A percentile compares a stretch with the other conserved stretches of the same genome.
These are phyloP conservation scores for Stemphylium lycopersici DNA, from an alignment of 2,329 filamentous ascomycete species.

Conservation along the genomic window DNA sequence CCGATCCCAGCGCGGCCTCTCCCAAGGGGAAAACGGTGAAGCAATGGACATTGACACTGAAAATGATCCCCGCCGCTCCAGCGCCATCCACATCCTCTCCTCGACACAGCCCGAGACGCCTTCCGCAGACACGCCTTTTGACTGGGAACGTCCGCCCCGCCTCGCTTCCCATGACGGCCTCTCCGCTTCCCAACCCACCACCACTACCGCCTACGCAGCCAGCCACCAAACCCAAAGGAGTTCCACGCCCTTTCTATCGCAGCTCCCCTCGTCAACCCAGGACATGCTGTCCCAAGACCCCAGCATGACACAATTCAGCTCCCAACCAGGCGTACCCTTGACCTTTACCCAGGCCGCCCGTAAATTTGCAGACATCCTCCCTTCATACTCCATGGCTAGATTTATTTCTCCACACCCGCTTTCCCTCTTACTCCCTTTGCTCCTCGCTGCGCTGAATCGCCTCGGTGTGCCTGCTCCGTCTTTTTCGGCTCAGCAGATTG, in stretches of 20 bases:
- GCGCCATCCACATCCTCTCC: slow-evolving; percentile 61
- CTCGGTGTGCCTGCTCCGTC: slow-evolving; percentile 77
- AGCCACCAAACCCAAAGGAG: slow-evolving; percentile 14
- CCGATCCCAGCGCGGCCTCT: slow-evolving; percentile 54
- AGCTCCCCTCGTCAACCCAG: slow-evolving; percentile 46
- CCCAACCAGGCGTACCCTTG: slow-evolving; percentile 77
- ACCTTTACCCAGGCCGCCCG: slow-evolving; percentile 88
- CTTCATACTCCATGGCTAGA: slow-evolving; percentile 82
- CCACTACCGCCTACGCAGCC: slow-evolving; percentile 28
- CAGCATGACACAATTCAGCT: slow-evolving; percentile 81
- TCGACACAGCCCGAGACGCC: slow-evolving; percentile 87
- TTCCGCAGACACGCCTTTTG: slow-evolving; percentile 75
- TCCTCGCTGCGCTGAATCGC: slow-evolving; percentile 81
- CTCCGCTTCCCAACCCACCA: slow-evolving; percentile 47
- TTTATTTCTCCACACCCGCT: slow-evolving; percentile 87
- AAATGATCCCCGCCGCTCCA: slow-evolving; percentile 41
- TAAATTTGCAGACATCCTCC: slow-evolving; percentile 88
- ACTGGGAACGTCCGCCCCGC: slow-evolving; percentile 80
- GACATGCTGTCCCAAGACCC: slow-evolving; percentile 83
- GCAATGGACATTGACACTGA: slow-evolving; percentile 71
- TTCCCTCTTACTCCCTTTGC: slow-evolving; percentile 75
- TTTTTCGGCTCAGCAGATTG: slow-evolving; percentile 37
- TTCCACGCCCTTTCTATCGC: slow-evolving; percentile 32
- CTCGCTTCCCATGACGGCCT: slow-evolving; percentile 44
- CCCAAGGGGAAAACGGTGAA: slow-evolving; percentile 52